Evolutionary conservation across 352 stramenopile genomes (phyloP).

Genomic region (Albugo laibachii): DNA sequence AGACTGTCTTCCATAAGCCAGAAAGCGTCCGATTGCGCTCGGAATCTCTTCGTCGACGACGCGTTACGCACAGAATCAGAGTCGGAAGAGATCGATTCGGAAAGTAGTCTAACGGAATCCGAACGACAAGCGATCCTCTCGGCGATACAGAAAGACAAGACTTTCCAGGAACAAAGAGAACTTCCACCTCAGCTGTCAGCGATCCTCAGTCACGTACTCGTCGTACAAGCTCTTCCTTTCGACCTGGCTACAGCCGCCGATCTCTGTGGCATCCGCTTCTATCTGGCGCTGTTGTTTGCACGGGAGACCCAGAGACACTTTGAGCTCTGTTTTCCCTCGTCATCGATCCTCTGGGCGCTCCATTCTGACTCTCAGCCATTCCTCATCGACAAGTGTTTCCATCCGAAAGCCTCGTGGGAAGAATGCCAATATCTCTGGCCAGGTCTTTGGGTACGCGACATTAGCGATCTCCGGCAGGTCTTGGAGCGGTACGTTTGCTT

Average conservation of each 20-base stretch:
- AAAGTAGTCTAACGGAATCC: slow-evolving; percentile 5
- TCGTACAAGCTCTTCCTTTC: slow-evolving; percentile 52
- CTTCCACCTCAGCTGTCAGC: slow-evolving; percentile 53
- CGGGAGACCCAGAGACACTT: slow-evolving; percentile 15
- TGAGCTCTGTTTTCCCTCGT: slow-evolving; percentile 31
- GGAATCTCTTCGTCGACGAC: slow-evolving; percentile 12
- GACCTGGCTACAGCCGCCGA: slow-evolving; percentile 54
- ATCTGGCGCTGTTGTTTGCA: slow-evolving; percentile 39
- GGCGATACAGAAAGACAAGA: slow-evolving; percentile 12
- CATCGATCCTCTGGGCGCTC: slow-evolving; percentile 54
- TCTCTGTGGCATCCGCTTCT: slow-evolving; percentile 52
- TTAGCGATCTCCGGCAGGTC: slow-evolving; percentile 36
- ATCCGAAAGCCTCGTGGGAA: slow-evolving; percentile 34
- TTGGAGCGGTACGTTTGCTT: slow-evolving; percentile 25
- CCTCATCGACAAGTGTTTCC: slow-evolving; percentile 43
- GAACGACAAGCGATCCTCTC: slow-evolving; percentile 13
- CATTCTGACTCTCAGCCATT: slow-evolving; percentile 69
- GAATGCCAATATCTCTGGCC: slow-evolving; percentile 48
- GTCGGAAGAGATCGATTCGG: slow-evolving; percentile 1
- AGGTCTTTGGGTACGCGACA: slow-evolving; percentile 62
- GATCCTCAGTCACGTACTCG: slow-evolving; percentile 38
- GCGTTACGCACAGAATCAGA: background rate
- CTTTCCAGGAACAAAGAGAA: slow-evolving; percentile 39
- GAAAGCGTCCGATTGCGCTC: slow-evolving; percentile 28
- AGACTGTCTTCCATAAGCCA: slow-evolving; percentile 1